Base-by-base conservation (phyloP, 768 basidiomycete species). In the Boletus sp. region DNA sequence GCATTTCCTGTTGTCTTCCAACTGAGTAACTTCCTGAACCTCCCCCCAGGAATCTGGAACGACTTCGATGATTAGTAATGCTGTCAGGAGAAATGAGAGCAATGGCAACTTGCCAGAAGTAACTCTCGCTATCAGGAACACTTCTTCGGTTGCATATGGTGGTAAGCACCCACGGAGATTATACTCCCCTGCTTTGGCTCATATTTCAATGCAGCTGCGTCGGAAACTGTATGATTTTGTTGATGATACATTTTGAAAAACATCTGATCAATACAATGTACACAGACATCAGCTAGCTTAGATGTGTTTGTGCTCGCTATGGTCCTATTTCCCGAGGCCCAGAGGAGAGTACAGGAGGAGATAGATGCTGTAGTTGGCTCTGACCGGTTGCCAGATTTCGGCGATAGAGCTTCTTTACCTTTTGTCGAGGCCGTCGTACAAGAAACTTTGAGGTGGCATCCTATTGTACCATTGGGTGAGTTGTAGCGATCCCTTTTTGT, bases 221-320 rank as follows among this genome's bases (percentile, higher is more conserved):
- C 65, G 36, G 69, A 71, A 42, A 68, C 69, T 18, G 68, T 70
- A 47, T 33, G 68, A 39, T 42, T n/a, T 28, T 47, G 33, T 53
- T 36, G 9, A 32, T 42, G 11, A 15, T 14, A 49, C 14, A 10
- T 42, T 29, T 20, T 7, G 12, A 5, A 28, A 39, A 47, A 6
- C n/a, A 52, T 28, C 40, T 59, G 11, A 62, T 17, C 12, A 32
- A 2, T 33, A 20, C 1, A 37, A 41, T 42, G 17, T 18, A 32
- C 15, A 8, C n/a, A 70, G 68, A 71, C 69, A 20, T 60, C 67
- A 9, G 53, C 45, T 17, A 58, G 45, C 15, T 47, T 69, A 47
- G 47, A 57, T 0, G 53, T 68, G 12, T 67, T 71, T 51, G 28
- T 71, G n/a, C 70, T 71, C 14, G 59, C 65, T 10, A 70, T 70